Conservation (phyloP, 176 grass and related monocot species). For the Alloteropsis semialata region DNA sequence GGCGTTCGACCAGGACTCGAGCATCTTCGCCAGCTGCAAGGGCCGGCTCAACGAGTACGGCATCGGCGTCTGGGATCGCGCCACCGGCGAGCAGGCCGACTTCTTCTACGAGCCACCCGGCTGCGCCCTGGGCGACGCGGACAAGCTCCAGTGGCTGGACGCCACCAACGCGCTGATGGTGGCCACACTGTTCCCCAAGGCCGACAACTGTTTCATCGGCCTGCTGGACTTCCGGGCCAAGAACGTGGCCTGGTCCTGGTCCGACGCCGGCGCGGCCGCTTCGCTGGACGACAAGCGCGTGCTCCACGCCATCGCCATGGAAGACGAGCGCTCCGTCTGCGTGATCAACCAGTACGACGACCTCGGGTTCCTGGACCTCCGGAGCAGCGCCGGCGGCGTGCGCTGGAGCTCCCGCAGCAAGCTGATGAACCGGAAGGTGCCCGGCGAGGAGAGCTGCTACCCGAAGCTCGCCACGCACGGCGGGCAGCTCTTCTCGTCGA, state of each 20-base stretch:
- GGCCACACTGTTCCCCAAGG: conserved; percentile 82
- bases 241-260: conserved; percentile 78
- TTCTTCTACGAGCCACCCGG: conserved; percentile 89
- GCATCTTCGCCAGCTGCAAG: conserved; percentile 82
- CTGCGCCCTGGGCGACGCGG: conserved; percentile 74
- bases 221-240: conserved; percentile 82
- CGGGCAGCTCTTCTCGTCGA: conserved; percentile 90
- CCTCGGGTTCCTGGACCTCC: conserved; percentile 86
- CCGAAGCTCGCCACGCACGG: conserved; percentile 88
- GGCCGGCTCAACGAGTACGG: conserved; percentile 88
- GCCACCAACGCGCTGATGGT: conserved; percentile 65
- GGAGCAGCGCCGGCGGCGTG: conserved; percentile 47
- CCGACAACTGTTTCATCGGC: conserved; percentile 86
- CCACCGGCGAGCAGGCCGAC: conserved; percentile 70
- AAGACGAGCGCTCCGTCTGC: conserved; percentile 74
- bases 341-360: conserved; percentile 98
- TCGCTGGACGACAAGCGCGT: conserved; percentile 91
- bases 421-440: conserved; percentile 72
- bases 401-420: conserved; percentile 95
- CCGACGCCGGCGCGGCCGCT: conserved; percentile 62
- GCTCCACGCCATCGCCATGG: conserved; percentile 86
- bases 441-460: conserved; percentile 92
- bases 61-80: conserved; percentile 77
- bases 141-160: conserved; percentile 92
- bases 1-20: neutral